Percentiles rank a stretch among this genome's conserved stretches.
Conservation (phyloP, 2,329 filamentous ascomycete species). For the Pseudocercospora ulei region DNA sequence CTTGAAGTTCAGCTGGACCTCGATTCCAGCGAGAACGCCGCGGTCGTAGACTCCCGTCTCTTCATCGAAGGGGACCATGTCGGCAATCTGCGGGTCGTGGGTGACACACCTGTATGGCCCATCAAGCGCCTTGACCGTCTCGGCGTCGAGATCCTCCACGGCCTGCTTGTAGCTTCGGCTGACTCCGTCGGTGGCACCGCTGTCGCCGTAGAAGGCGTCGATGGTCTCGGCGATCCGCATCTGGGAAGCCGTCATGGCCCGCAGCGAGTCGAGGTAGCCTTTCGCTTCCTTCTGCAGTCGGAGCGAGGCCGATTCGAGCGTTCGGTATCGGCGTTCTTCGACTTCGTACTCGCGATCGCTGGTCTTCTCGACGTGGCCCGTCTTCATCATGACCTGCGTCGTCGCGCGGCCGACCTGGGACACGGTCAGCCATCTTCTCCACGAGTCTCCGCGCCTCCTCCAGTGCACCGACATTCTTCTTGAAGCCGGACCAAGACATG, state of each 20-base stretch:
- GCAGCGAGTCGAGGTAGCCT: conserved; percentile 88
- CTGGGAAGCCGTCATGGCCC: conserved; percentile 98
- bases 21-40: conserved; percentile 22
- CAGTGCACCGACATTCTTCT: conserved; percentile 30
- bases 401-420: conserved; percentile 98
- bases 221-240: conserved; percentile 99
- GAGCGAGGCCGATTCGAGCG: conserved; percentile 89
- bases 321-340: conserved; percentile 81
- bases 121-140: conserved; percentile 96
- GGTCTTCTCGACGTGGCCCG: conserved; percentile 94
- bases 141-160: conserved; percentile 91
- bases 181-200: conserved; percentile 87
- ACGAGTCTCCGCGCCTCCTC: background rate
- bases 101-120: conserved; percentile 68
- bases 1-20: conserved; percentile 28
- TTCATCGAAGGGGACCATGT: conserved; percentile 18
- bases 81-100: conserved; percentile 17
- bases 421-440: conserved; percentile 51
- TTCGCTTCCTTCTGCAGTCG: conserved; percentile 96
- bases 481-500: conserved; percentile 53
- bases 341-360: conserved; percentile 98
- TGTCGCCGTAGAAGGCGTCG: conserved; percentile 96
- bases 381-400: conserved; percentile 99
- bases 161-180: conserved; percentile 97
- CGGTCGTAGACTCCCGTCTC: conserved; percentile 19